Percentiles rank a stretch among this genome's conserved stretches.
Evolutionary conservation across 176 grass and related monocot genomes (phyloP).

Genomic region (Aechmea fasciata): DNA sequence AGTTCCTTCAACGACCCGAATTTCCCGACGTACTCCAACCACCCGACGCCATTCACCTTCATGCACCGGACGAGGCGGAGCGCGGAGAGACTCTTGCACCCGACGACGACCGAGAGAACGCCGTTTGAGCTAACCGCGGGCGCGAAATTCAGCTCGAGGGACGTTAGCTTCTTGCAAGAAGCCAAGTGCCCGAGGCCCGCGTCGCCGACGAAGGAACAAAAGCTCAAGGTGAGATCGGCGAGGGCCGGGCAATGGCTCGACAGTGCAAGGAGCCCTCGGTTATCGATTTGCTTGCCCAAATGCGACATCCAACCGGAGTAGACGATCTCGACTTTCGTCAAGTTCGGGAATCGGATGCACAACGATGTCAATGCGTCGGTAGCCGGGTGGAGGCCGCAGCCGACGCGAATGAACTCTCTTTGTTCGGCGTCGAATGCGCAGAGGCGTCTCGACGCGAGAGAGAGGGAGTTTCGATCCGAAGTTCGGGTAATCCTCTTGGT

Average conservation of each 20-base stretch:
- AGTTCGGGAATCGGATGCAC: conserved; percentile 36
- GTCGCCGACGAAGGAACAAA: conserved; percentile 46
- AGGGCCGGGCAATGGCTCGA: conserved; percentile 38
- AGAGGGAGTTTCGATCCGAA: conserved; percentile 50
- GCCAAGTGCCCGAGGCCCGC: conserved; percentile 35
- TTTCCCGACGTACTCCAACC: conserved; percentile 56
- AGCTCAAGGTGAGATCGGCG: conserved; percentile 50
- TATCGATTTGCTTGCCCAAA: conserved; percentile 37
- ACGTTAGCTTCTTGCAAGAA: conserved; percentile 35
- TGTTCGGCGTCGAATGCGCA: conserved; percentile 29
- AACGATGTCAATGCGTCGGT: conserved; percentile 33
- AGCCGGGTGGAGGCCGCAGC: conserved; percentile 29
- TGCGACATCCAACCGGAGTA: conserved; percentile 51
- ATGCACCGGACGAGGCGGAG: conserved; percentile 48
- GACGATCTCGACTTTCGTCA: conserved; percentile 56
- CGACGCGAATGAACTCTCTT: conserved; percentile 38
- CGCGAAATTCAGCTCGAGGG: conserved; percentile 37
- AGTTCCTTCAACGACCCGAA: conserved; percentile 41
- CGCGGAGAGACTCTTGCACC: conserved; percentile 45
- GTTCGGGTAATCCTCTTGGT: conserved; percentile 35
- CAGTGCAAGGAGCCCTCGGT: conserved; percentile 35
- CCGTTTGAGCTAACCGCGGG: conserved; percentile 38
- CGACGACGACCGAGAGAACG: conserved; percentile 35
- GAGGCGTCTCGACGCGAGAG: conserved; percentile 41
- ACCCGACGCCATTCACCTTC: conserved; percentile 35